phyloP scores from a whole-genome alignment of 1,284 basidiomycete genomes.

The Gomphus sp. region DNA sequence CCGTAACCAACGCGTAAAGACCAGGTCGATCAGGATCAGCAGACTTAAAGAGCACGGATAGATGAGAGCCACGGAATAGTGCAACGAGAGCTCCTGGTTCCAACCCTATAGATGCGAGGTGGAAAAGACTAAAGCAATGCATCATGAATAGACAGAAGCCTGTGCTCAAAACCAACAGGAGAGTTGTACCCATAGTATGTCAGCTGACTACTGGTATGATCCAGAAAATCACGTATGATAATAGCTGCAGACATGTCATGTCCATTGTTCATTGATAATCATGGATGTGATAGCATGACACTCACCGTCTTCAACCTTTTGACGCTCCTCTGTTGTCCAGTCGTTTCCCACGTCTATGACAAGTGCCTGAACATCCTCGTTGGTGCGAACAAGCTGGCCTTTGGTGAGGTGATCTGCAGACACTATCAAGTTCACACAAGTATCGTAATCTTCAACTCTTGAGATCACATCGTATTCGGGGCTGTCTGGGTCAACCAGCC shows the following conservation, averaged over 20 bases:
- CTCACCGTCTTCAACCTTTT: slow-evolving; percentile 60
- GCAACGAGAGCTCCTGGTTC: slow-evolving; percentile 54
- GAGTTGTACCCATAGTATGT: slow-evolving; percentile 58
- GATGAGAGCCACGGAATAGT: slow-evolving; percentile 84
- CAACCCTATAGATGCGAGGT: slow-evolving; percentile 44
- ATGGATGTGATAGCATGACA: slow-evolving; percentile 6
- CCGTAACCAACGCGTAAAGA: slow-evolving; percentile 77
- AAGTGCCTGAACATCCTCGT: slow-evolving; percentile 18
- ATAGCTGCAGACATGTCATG: slow-evolving; percentile 38
- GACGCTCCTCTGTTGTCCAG: slow-evolving; percentile 40
- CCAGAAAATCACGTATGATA: slow-evolving; percentile 60
- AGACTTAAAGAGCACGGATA: slow-evolving; percentile 76
- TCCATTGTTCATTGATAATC: not conserved
- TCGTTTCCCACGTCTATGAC: slow-evolving; percentile 6
- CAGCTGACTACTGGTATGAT: slow-evolving; percentile 68
- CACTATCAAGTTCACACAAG: slow-evolving; percentile 61
- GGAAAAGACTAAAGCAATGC: slow-evolving; percentile 42
- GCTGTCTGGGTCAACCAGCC: slow-evolving; percentile 77
- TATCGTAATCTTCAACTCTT: slow-evolving; percentile 56
- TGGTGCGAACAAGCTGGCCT: slow-evolving; percentile 42
- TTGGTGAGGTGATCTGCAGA: slow-evolving; percentile 66
- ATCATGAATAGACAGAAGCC: slow-evolving; percentile 21
- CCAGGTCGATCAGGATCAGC: slow-evolving; percentile 21
- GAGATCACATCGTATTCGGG: slow-evolving; percentile 48
- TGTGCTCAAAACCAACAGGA: slow-evolving; percentile 11